Percentiles rank a stretch among this genome's conserved stretches.
These are phyloP conservation scores for Metschnikowia shivogae DNA, from an alignment of 805 yeast genomes.

Conservation along the genomic window DNA sequence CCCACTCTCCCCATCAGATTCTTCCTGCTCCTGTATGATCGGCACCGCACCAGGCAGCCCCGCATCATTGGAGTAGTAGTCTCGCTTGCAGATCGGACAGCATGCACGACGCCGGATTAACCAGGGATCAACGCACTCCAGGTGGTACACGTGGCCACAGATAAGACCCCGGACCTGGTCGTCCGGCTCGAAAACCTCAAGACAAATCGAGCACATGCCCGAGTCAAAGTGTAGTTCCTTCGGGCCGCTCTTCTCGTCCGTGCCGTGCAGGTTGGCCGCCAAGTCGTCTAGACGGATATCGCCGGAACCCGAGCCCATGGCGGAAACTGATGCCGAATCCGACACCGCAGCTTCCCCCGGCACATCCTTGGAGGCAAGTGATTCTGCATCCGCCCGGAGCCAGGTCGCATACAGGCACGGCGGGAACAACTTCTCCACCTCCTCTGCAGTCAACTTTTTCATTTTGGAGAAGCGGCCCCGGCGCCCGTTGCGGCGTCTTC, in stretches of 20 bases:
- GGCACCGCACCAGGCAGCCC: slow-evolving; percentile 1
- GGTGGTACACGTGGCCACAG: slow-evolving; percentile 82
- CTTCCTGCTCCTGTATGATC: background rate
- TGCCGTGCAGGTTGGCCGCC: background rate
- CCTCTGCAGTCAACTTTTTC: slow-evolving; percentile 49
- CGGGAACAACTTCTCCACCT: slow-evolving; percentile 62
- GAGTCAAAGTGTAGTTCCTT: slow-evolving; percentile 51
- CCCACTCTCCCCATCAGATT: background rate
- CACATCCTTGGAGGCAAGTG: slow-evolving; percentile 1
- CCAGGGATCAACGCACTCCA: slow-evolving; percentile 81
- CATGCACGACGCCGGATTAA: slow-evolving; percentile 67
- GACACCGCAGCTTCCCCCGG: background rate
- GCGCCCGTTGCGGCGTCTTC: slow-evolving; percentile 37
- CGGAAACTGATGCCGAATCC: no score
- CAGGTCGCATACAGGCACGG: slow-evolving; percentile 53
- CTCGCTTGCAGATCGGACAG: slow-evolving; percentile 80
- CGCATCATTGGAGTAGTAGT: slow-evolving; percentile 35
- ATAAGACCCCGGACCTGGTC: slow-evolving; percentile 68
- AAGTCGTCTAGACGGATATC: no score
- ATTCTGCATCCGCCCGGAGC: slow-evolving; percentile 44
- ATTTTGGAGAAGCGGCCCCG: slow-evolving; percentile 41
- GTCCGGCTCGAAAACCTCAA: slow-evolving; percentile 58
- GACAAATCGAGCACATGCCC: slow-evolving; percentile 76
- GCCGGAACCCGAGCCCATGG: no score
- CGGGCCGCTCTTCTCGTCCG: background rate